Evolutionary conservation across 2,329 filamentous ascomycete species (phyloP).

Genomic region (Catunica adiposa): DNA sequence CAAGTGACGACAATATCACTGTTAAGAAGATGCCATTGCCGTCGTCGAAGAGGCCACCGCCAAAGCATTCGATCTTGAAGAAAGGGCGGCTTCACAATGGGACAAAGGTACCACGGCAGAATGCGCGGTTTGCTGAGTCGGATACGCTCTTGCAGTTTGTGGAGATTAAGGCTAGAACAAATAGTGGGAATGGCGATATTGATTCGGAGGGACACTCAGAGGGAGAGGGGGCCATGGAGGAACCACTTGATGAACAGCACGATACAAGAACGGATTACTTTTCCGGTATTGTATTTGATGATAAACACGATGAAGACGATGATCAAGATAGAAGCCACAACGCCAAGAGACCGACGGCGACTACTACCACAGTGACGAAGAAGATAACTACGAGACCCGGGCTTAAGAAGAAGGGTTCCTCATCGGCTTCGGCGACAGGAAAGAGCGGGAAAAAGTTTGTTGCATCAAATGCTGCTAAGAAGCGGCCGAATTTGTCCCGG

Average conservation of each 20-base stretch:
- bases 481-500: background rate
- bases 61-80: constrained; percentile 39
- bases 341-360: no score
- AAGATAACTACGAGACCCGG: background rate
- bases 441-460: constrained; percentile 22
- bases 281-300: background rate
- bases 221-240: background rate
- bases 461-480: constrained; percentile 18
- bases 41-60: constrained; percentile 28
- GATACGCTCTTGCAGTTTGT: constrained; percentile 19
- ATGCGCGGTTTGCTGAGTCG: constrained; percentile 43
- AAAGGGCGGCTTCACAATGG: constrained; percentile 34
- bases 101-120: constrained; percentile 36
- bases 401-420: constrained; percentile 22
- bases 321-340: background rate
- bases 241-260: background rate
- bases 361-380: background rate
- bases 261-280: background rate
- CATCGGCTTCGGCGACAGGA: background rate
- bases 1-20: constrained; percentile 1
- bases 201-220: background rate
- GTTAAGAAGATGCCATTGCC: constrained; percentile 16
- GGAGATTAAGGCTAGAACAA: background rate
- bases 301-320: background rate
- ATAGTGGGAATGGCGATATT: background rate